Percentiles rank a stretch among this genome's conserved stretches.
phyloP scores from a whole-genome alignment of 164 flowering plant species.

The Akebia trifoliata region DNA sequence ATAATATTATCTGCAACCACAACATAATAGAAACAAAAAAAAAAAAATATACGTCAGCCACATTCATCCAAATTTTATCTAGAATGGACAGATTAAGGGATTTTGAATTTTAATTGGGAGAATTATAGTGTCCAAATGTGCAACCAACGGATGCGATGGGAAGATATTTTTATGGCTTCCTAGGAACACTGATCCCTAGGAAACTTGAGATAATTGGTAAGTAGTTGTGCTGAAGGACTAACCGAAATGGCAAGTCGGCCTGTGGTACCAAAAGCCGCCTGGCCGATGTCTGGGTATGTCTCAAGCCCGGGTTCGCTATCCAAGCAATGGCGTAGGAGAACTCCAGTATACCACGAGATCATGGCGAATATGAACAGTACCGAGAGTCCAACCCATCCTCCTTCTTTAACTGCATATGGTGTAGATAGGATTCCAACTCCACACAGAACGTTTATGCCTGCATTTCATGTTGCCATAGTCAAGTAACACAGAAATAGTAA shows the following conservation, averaged over 20 bases:
- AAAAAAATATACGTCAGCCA: no score
- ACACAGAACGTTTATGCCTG: slow-evolving; percentile 92
- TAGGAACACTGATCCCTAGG: no score
- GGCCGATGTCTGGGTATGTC: slow-evolving; percentile 97
- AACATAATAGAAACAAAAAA: no score
- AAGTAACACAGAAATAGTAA: no score
- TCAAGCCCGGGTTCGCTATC: slow-evolving; percentile 91
- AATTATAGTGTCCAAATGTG: no score
- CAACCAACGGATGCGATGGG: no score
- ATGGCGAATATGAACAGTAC: slow-evolving; percentile 57
- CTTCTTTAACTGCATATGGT: slow-evolving; percentile 83
- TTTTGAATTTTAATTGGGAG: no score
- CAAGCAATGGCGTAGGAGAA: slow-evolving; percentile 75
- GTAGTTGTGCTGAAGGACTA: slow-evolving; percentile 21
- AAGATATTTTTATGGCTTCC: no score
- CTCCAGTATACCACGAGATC: slow-evolving; percentile 86
- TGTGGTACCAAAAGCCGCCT: slow-evolving; percentile 83
- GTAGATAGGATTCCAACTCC: slow-evolving; percentile 96
- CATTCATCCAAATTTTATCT: no score
- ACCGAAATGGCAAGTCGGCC: slow-evolving; percentile 86
- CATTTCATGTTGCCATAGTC: slow-evolving; percentile 3
- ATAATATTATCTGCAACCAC: slow-evolving; percentile 75
- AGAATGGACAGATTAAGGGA: no score
- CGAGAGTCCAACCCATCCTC: slow-evolving; percentile 82
- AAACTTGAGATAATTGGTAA: no score